Evolutionary conservation across 352 stramenopile genomes (phyloP), one percentile per base, ranked within the genome.

Genomic region (Phytopythium chamaehyphon): DNA sequence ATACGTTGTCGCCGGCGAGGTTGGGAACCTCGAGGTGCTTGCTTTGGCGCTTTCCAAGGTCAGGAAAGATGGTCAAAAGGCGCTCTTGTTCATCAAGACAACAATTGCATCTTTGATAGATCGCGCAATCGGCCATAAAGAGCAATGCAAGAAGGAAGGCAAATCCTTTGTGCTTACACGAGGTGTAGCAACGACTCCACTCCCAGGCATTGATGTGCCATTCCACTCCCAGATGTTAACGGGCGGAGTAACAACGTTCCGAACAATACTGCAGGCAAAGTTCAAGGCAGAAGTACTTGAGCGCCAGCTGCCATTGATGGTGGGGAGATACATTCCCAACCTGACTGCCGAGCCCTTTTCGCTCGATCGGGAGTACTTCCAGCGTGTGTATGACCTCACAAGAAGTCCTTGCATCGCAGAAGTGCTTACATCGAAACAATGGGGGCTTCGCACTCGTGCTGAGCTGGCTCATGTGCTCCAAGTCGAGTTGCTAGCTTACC

Each of bases 191-290:
- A 96, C 86, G 0, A 93, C 95, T 36, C 86, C 86, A 42, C 74
- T 96, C 14, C 63, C 74, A 14, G 84, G 84, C 21, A 94, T 96
- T 49, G 86, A 96, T 47, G 84, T 96, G 19, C 86, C 86, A 16
- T 96, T 96, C 66, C 86, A 96, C 61, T 95, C 84, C 24, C 57
- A 76, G 38, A 75, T 90, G 60, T 69, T 96, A 8, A 72, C 92
- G n/a, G 63, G 66, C 37, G 86, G 85, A 15, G 86, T 96, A 12
- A 72, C 80, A 1, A 76, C 83, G 21, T 95, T 96, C 61, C 73
- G 86, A 35, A 59, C 77, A 22, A 63, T 95, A 22, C 53, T 95
- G 35, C 71, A 66, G 4, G 76, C 73, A 22, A 92, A 89, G 59
- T 80, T 95, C 44, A 70, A 81, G 26, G 58, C 82, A 7, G 55